These are phyloP conservation scores for Amanita pallidorosea DNA, from an alignment of 768 basidiomycete species.

Conservation along the genomic window DNA sequence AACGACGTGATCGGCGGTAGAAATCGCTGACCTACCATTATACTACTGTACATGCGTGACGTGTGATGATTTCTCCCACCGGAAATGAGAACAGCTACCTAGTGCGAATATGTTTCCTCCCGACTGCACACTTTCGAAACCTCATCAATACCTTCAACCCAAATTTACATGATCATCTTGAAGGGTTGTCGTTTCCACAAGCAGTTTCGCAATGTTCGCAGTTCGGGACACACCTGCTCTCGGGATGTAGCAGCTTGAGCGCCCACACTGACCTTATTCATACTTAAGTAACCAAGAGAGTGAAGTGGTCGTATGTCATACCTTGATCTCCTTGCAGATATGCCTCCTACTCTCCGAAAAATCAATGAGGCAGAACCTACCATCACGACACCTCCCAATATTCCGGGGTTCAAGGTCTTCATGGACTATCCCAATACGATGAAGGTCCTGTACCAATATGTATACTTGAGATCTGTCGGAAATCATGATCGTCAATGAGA, in stretches of 20 bases:
- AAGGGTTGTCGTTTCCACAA: constrained; percentile 12
- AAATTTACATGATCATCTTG: no score
- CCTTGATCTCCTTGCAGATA: constrained; percentile 7
- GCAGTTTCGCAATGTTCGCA: constrained; percentile 10
- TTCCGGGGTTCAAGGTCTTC: constrained; percentile 13
- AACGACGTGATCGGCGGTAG: no score
- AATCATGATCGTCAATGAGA: constrained; percentile 10
- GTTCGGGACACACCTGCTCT: constrained; percentile 10
- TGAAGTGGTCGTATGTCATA: constrained; percentile 4
- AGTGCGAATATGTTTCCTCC: no score
- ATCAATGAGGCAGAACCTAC: constrained; percentile 11
- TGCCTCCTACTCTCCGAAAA: constrained; percentile 11
- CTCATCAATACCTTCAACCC: no score
- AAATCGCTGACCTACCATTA: no score
- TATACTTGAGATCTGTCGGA: constrained; percentile 12
- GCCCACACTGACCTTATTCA: no score
- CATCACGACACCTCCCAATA: constrained; percentile 10
- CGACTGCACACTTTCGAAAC: no score
- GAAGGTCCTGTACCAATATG: constrained; percentile 11
- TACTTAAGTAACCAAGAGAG: constrained; percentile 3
- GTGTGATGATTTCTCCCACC: no score
- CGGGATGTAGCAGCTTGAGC: constrained; percentile 4
- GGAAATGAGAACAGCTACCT: no score
- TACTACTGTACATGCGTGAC: no score
- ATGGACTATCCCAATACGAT: constrained; percentile 11